These are phyloP conservation scores for Calonectria pseudoreteaudii DNA, from an alignment of 2,329 filamentous ascomycete species.

Conservation along the genomic window DNA sequence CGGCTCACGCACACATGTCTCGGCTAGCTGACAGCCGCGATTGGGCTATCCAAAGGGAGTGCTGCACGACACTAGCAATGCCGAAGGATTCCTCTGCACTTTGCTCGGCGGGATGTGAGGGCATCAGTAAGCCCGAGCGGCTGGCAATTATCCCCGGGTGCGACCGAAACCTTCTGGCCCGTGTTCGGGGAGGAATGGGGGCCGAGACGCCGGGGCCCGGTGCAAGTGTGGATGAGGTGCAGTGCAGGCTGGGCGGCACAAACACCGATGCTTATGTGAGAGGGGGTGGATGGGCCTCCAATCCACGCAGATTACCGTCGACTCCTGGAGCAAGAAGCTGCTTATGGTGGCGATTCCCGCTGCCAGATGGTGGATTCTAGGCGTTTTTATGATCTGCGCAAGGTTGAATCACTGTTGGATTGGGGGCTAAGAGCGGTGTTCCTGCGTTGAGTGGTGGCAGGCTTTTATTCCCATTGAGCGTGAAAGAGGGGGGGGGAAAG, in stretches of 20 bases:
- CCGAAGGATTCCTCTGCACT: background rate
- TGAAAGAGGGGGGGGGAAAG: background rate
- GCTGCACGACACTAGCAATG: background rate
- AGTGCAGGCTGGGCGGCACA: background rate
- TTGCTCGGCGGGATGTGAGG: constrained; percentile 6
- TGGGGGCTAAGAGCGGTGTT: background rate
- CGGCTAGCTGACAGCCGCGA: background rate
- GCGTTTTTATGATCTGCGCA: background rate
- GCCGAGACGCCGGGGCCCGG: background rate
- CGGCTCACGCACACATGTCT: constrained; percentile 15
- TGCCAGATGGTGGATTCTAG: background rate
- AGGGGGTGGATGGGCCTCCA: background rate
- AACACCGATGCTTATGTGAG: constrained; percentile 5
- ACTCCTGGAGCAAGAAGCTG: background rate
- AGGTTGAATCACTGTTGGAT: background rate
- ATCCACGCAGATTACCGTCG: background rate
- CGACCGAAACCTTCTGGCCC: background rate
- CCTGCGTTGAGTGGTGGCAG: background rate
- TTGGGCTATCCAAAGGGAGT: background rate
- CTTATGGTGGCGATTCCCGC: constrained; percentile 13
- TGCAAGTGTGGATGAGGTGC: background rate
- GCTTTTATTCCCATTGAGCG: background rate
- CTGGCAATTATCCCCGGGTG: background rate
- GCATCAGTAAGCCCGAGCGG: constrained; percentile 4
- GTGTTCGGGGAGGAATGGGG: constrained; percentile 2